Conservation (phyloP, 192 early-diverging fungal species). For the Pilaira anomala region DNA sequence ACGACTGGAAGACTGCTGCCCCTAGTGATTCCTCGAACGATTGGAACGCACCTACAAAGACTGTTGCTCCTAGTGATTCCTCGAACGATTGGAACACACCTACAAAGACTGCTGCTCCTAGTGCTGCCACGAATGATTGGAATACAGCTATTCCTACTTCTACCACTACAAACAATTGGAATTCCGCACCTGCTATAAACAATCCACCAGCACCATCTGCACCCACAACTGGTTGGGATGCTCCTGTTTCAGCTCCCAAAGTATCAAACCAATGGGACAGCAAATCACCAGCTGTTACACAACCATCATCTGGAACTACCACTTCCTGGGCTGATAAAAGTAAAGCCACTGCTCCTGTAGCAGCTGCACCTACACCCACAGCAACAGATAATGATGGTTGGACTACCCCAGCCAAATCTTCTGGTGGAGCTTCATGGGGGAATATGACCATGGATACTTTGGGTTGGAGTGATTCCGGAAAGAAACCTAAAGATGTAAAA, state of each 20-base stretch:
- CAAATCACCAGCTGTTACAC: no score
- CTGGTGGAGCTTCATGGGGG: not conserved
- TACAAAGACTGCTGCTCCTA: not conserved
- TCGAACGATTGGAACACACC: no score
- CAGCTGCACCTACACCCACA: no score
- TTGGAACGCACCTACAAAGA: no score
- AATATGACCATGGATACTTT: conserved; percentile 7
- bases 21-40: no score
- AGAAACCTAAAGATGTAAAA: conserved; percentile 6
- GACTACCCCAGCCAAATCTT: not conserved
- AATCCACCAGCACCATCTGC: not conserved
- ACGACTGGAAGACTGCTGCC: no score
- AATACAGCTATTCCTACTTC: not conserved
- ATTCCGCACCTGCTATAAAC: not conserved
- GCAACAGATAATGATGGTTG: not conserved
- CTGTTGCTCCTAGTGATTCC: no score
- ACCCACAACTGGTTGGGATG: not conserved
- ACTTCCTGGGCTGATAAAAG: no score
- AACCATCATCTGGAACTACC: no score
- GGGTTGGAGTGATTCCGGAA: conserved; percentile 3
- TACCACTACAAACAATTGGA: not conserved
- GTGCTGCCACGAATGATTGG: not conserved
- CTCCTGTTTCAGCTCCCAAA: no score
- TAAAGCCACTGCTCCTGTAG: no score
- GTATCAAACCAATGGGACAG: no score